These are phyloP conservation scores for Abrus pulchellus DNA, from an alignment of 306 rosid genomes.

Conservation along the genomic window DNA sequence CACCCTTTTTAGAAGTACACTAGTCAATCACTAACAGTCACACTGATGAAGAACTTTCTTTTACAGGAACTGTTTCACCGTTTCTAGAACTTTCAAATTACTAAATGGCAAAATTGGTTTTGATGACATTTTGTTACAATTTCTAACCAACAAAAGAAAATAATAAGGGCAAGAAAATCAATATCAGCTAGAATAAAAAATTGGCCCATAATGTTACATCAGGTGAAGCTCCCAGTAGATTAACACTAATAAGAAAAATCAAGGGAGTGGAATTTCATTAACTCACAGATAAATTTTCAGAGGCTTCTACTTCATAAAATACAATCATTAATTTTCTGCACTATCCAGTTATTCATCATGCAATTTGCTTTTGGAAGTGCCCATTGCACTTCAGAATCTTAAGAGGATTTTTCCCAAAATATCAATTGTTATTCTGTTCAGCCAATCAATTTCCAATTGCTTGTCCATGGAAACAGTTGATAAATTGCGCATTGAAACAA, in stretches of 20 bases:
- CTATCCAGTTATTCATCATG: neutral
- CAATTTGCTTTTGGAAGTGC: neutral
- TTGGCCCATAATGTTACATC: neutral
- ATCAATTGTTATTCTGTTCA: neutral
- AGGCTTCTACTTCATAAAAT: neutral
- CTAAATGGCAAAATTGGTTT: neutral
- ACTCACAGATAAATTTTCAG: neutral
- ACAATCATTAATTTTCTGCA: neutral
- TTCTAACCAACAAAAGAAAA: neutral
- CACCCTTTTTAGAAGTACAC: neutral
- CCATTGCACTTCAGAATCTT: neutral
- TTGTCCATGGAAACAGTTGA: conserved; percentile 3
- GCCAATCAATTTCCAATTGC: neutral
- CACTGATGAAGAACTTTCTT: neutral
- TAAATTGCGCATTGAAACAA: neutral
- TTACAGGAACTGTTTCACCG: conserved; percentile 12
- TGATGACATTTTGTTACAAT: neutral
- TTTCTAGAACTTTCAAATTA: neutral
- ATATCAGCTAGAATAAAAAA: conserved; percentile 15
- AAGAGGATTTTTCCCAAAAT: neutral
- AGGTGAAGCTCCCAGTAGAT: neutral
- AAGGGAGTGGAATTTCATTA: neutral
- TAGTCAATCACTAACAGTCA: conserved; percentile 12
- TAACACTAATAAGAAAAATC: neutral
- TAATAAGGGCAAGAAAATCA: neutral